Conservation (phyloP, 176 grass and related monocot species). For the Rhipidocladum racemiflorum region DNA sequence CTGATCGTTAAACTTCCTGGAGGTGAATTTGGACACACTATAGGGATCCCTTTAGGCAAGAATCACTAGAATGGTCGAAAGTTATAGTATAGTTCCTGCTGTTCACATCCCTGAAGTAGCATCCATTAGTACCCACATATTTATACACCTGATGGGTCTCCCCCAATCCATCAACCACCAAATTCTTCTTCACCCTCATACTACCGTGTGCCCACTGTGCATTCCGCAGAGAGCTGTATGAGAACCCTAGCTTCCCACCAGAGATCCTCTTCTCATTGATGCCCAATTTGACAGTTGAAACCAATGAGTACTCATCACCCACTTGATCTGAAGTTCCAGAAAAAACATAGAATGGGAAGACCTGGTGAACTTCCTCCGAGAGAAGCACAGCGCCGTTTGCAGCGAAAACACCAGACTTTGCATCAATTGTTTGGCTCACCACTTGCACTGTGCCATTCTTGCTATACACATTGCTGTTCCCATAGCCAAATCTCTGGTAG, state of each 20-base stretch:
- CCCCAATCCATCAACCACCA: conserved; percentile 42
- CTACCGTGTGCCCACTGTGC: conserved; percentile 31
- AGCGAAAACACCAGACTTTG: conserved; percentile 32
- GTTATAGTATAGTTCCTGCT: conserved; percentile 56
- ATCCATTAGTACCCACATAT: conserved; percentile 51
- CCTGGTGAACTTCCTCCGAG: conserved; percentile 18
- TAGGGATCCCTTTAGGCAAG: conserved; percentile 34
- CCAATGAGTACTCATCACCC: conserved; percentile 31
- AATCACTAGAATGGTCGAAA: conserved; percentile 34
- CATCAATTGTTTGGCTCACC: conserved; percentile 45
- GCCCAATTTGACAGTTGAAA: conserved; percentile 27
- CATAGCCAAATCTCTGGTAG: conserved; percentile 32
- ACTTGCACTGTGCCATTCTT: conserved; percentile 35
- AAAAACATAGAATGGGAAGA: conserved; percentile 37
- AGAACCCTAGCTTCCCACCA: conserved; percentile 27
- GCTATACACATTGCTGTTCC: conserved; percentile 26
- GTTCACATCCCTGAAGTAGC: conserved; percentile 61
- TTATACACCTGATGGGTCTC: conserved; percentile 45
- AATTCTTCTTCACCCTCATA: conserved; percentile 54
- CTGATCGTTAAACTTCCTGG: not conserved
- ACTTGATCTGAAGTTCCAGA: conserved; percentile 26
- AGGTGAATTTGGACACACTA: not conserved
- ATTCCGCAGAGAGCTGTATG: conserved; percentile 39
- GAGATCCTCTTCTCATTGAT: conserved; percentile 29
- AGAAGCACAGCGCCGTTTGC: not conserved